Conservation (phyloP, 1,139 yeast species). For the Spathaspora sp. region DNA sequence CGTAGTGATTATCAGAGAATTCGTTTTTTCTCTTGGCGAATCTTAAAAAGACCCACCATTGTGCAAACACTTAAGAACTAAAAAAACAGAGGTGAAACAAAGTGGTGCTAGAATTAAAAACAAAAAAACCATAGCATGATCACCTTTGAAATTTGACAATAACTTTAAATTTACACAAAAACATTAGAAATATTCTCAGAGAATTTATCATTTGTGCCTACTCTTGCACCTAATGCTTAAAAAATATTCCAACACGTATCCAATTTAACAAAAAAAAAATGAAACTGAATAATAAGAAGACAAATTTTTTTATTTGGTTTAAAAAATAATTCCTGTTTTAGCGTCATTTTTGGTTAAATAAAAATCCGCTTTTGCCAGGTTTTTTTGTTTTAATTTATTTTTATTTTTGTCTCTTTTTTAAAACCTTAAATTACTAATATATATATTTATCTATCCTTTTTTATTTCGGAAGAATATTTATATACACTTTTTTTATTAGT, state of each 20-base stretch:
- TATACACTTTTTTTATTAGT: not conserved
- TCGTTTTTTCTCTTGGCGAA: not conserved
- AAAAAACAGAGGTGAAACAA: not conserved
- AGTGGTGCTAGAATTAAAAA: not conserved
- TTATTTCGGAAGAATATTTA: not conserved
- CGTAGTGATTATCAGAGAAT: not conserved
- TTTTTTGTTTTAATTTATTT: not conserved
- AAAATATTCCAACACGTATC: conserved; percentile 1
- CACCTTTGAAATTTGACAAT: not conserved
- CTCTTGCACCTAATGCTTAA: not conserved
- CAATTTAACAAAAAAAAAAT: not conserved
- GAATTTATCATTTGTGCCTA: not conserved
- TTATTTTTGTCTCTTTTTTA: not conserved
- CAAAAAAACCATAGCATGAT: not conserved
- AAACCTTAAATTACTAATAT: not conserved
- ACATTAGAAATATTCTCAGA: not conserved
- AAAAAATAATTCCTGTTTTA: not conserved
- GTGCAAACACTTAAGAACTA: not conserved
- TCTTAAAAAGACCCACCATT: not conserved
- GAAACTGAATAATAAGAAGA: not conserved
- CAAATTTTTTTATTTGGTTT: not conserved
- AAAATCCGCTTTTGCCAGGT: conserved; percentile 1
- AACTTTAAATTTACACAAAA: not conserved
- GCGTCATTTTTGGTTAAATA: not conserved
- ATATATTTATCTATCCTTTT: not conserved